Base-by-base conservation (phyloP, 164 flowering plant genomes). In the Kingdonia uniflora region DNA sequence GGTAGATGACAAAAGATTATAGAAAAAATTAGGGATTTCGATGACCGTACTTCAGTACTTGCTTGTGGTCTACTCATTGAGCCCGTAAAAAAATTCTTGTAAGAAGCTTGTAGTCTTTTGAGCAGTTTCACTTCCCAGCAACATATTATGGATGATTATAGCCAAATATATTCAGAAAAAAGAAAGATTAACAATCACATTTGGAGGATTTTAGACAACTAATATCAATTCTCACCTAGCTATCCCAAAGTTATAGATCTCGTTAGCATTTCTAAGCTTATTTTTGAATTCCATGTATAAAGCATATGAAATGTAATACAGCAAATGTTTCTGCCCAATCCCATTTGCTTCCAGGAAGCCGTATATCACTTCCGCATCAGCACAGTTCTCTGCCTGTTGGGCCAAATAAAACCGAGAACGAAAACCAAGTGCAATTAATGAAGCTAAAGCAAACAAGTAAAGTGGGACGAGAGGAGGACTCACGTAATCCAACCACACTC, bases 401-500 rank as follows among this genome's bases (percentile, higher is more conserved):
- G 29, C 26, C 61, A 66, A 38, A 49, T 50, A 22, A 52, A n/a
- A 40, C 42, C 2, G 5, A 17, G 22, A 22, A 13, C n/a, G n/a
- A n/a, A n/a, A n/a, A n/a, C n/a, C n/a, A n/a, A n/a, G n/a, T n/a
- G n/a, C n/a, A n/a, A n/a, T n/a, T n/a, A n/a, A n/a, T n/a, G n/a
- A n/a, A n/a, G n/a, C n/a, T n/a, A n/a, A n/a, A n/a, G n/a, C n/a
- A n/a, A n/a, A n/a, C n/a, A n/a, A n/a, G n/a, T n/a, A n/a, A n/a
- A n/a, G 46, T 29, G 22, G 20, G 14, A n/a, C 35, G 40, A 37
- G 14, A 19, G 63, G n/a, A 11, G 11, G 49, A 72, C 95, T 14
- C 49, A 92, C 98, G 76, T 92, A 92, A 80, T 88, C 94, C 66
- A 92, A 53, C 98, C 98, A 88, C 35, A 92, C 82, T 79, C 82